A percentile compares a stretch with the other conserved stretches of the same genome.
phyloP scores from a whole-genome alignment of 768 basidiomycete species.

The Chalciporus pseudorubinellus region DNA sequence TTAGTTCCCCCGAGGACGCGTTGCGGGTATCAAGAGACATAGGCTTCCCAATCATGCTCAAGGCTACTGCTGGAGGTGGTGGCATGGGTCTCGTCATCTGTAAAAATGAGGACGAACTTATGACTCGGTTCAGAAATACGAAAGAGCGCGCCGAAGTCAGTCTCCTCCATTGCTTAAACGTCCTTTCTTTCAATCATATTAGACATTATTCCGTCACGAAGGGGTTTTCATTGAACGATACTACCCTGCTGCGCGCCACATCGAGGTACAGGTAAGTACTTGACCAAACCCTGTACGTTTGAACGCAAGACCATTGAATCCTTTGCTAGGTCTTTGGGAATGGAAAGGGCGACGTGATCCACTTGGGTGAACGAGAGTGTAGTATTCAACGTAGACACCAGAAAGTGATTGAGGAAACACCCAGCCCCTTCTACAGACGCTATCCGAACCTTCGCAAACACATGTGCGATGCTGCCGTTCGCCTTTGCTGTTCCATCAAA shows the following conservation, averaged over 20 bases:
- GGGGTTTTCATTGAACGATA: conserved; percentile 63
- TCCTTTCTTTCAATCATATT: background rate
- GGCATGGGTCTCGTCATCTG: conserved; percentile 67
- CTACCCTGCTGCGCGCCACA: conserved; percentile 52
- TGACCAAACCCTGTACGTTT: background rate
- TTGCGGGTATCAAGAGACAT: conserved; percentile 38
- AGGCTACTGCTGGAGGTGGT: conserved; percentile 68
- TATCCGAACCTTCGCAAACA: conserved; percentile 43
- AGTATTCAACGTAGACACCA: conserved; percentile 68
- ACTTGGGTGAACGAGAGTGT: conserved; percentile 71
- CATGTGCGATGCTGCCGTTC: conserved; percentile 55
- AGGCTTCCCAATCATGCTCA: conserved; percentile 64
- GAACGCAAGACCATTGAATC: background rate
- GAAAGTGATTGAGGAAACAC: conserved; percentile 70
- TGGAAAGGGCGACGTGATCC: conserved; percentile 53
- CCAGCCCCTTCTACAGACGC: conserved; percentile 52
- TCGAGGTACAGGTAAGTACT: conserved; percentile 56
- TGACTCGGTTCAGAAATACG: conserved; percentile 34
- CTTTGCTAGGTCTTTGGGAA: conserved; percentile 61
- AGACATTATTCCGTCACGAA: conserved; percentile 49
- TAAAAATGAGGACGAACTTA: conserved; percentile 37
- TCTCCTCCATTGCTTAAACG: background rate
- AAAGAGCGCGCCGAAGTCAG: conserved; percentile 46
- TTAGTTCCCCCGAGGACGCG: conserved; percentile 42
- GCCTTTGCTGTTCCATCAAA: conserved; percentile 45